Percentiles rank a stretch among this genome's conserved stretches.
Conservation (phyloP, 495 filamentous ascomycete species). For the Tuber borchii region DNA sequence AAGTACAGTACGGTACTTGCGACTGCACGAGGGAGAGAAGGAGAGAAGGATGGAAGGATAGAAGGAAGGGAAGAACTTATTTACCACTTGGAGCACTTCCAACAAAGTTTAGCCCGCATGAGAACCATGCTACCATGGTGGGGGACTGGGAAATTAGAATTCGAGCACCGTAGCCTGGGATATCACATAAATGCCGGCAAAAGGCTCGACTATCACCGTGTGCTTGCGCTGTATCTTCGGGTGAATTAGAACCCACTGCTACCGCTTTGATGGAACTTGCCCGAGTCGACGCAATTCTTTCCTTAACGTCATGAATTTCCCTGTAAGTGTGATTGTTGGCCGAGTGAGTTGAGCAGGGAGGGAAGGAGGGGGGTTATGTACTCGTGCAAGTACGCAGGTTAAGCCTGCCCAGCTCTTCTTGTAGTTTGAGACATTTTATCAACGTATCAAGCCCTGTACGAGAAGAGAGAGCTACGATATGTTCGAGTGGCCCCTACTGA, state of each 20-base stretch:
- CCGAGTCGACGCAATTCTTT: not conserved
- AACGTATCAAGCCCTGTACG: not conserved
- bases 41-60: not conserved
- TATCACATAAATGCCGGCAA: not conserved
- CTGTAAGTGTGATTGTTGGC: not conserved
- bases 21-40: not conserved
- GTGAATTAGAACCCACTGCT: not conserved
- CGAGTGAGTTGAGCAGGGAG: not conserved
- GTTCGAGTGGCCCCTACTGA: not conserved
- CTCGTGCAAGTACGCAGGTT: not conserved
- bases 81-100: not conserved
- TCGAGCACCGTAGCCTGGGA: not conserved
- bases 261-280: not conserved
- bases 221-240: not conserved
- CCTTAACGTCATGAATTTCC: not conserved
- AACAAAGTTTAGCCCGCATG: not conserved
- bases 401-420: not conserved
- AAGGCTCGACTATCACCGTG: not conserved
- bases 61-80: not conserved
- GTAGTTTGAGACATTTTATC: too few species aligned
- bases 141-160: slow-evolving; percentile 2
- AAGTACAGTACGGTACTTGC: not conserved
- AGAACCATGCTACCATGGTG: not conserved
- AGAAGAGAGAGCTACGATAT: not conserved
- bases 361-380: not conserved